These are phyloP conservation scores for Pontederia paniculata DNA, from an alignment of 176 grass and related monocot genomes.

Conservation along the genomic window DNA sequence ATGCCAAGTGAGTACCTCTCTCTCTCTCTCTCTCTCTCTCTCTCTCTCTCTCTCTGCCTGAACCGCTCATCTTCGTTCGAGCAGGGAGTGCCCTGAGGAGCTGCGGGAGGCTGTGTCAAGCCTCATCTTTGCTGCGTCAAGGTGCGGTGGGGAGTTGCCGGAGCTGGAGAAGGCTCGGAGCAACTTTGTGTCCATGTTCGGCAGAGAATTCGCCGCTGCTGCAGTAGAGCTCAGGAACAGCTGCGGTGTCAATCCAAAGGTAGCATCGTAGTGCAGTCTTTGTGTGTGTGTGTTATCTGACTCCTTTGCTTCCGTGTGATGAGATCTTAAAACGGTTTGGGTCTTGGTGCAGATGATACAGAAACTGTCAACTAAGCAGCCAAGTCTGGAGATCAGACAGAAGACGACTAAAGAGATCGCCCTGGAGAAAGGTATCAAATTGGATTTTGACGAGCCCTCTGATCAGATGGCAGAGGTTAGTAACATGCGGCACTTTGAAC, in stretches of 20 bases:
- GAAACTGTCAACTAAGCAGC: slow-evolving; percentile 63
- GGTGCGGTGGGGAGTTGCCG: slow-evolving; percentile 65
- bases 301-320: background rate
- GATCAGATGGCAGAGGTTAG: slow-evolving; percentile 1
- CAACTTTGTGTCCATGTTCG: slow-evolving; percentile 48
- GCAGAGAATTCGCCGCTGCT: slow-evolving; percentile 40
- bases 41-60: too few relatives aligned
- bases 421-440: slow-evolving; percentile 50
- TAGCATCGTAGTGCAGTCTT: background rate
- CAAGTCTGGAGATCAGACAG: slow-evolving; percentile 51
- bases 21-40: background rate
- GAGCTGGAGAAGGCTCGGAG: slow-evolving; percentile 55
- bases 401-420: slow-evolving; percentile 69
- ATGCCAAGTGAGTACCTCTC: slow-evolving; percentile 21
- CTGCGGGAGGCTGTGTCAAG: slow-evolving; percentile 71
- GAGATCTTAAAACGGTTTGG: background rate
- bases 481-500: background rate
- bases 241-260: slow-evolving; percentile 56
- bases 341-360: slow-evolving; percentile 50
- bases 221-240: slow-evolving; percentile 43
- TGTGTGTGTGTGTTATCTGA: background rate
- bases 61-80: background rate
- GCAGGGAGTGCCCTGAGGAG: slow-evolving; percentile 63
- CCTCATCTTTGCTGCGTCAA: slow-evolving; percentile 46
- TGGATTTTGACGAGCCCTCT: slow-evolving; percentile 30